Evolutionary conservation across 148 eudicot species (phyloP), one percentile per base, ranked within the genome.

Genomic region (Chenopodium formosanum): DNA sequence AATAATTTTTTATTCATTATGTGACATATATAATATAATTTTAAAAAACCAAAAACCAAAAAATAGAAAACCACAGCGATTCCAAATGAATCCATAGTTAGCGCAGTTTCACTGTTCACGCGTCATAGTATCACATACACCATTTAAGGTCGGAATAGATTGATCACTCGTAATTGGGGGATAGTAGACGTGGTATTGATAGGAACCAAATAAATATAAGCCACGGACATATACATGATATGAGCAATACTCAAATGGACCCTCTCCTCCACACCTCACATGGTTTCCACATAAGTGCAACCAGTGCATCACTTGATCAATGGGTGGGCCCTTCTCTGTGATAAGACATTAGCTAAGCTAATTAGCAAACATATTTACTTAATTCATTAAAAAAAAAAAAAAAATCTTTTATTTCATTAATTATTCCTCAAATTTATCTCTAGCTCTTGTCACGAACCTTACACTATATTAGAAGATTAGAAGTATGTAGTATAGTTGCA

Each of bases 241-340:
- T 68, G 12, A 68, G 22, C 72, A 53, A 76, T 19, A 25, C 56
- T 46, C 6, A 19, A 4, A 78, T 78, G 80, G 80, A 67, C 80
- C 80, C 80, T 78, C 63, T 16, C 17, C 73, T 67, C 73, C 73
- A 67, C 53, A 67, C 73, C 40, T 72, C 82, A 80, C 82, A 80
- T 72, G 77, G 68, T 40, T n/a, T 56, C 74, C 44, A 71, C 69
- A 53, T 53, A 53, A 27, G 22, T 60, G 52, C 14, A 47, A 9
- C 64, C 37, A 29, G 48, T 77, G 78, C 76, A 73, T 62, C 70
- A 14, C 76, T 80, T 46, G 13, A 47, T 73, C 64, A 62, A 46
- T 73, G 58, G 60, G 13, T 73, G 32, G 62, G 27, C 12, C 62
- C 31, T 27, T 44, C 12, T 47, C 5, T 73, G 16, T 73, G 77